Base-by-base conservation (phyloP, 257 asterid species). In the Capsicum pubescens region DNA sequence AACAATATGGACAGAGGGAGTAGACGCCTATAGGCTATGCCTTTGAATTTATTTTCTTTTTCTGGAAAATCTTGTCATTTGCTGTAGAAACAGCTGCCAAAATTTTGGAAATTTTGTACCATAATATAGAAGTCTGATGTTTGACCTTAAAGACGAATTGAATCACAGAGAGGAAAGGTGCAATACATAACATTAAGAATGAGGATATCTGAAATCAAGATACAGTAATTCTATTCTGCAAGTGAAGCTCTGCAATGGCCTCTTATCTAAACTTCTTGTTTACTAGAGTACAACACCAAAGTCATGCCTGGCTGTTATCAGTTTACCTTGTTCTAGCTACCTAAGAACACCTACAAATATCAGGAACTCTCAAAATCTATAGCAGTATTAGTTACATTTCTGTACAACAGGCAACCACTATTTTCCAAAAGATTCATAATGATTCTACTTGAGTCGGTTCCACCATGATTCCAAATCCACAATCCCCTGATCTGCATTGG, bases 311-410 rank as follows among this genome's bases (percentile, higher is more conserved):
- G 60, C 39, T 50, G 46, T 21, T 12, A 26, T 76, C 44, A 14
- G n/a, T 2, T 36, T 13, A 26, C 42, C 21, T 76, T 52, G 26
- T 52, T 7, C 63, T 52, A 52, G 81, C 63, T 42, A 44, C 56
- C 42, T 16, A 16, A 39, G 55, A 69, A 9, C 79, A 11, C 44
- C 80, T 50, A 52, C 46, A 76, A 21, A 76, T 76, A 52, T 52
- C 63, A 76, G 81, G 81, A 26, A 57, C 81, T 57, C 81, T 52
- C 60, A 76, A 52, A 76, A 21, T 76, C 63, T 63, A 21, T 21
- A 3, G 1, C 52, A 26, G 32, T 26, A 26, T n/a, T 52, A 13
- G 48, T 13, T 76, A 52, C 48, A 76, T 76, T 74, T 52, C 61
- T 52, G 3, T 76, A 52, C 81, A 76, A 52, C 17, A 26, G 8